Evolutionary conservation across 441 rosid species (phyloP).

Genomic region (Erodium moschatum): DNA sequence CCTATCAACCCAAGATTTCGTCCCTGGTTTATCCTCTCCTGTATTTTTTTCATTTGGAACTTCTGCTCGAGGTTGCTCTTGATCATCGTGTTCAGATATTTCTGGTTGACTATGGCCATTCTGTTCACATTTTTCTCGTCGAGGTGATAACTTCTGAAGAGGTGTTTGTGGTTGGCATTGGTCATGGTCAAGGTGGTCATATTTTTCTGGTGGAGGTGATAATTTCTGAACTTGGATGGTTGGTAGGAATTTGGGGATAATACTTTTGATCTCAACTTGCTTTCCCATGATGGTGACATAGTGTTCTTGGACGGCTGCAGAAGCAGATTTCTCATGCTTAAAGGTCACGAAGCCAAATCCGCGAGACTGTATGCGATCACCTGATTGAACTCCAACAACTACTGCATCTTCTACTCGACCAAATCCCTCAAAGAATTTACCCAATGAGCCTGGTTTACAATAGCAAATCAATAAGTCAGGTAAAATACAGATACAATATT

Average conservation of each 20-base stretch:
- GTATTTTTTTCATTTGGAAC: constrained; percentile 13
- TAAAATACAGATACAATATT: neutral
- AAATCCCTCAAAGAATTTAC: constrained; percentile 33
- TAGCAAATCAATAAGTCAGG: constrained; percentile 7
- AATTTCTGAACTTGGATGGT: constrained; percentile 23
- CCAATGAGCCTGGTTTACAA: constrained; percentile 36
- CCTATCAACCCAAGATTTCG: constrained; percentile 41
- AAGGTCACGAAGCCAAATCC: constrained; percentile 63
- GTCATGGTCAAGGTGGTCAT: constrained; percentile 11
- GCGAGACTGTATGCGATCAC: constrained; percentile 32
- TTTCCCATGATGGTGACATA: constrained; percentile 39
- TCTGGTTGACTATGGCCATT: constrained; percentile 11
- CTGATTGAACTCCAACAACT: constrained; percentile 28
- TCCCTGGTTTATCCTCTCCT: constrained; percentile 28
- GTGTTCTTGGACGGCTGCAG: constrained; percentile 44
- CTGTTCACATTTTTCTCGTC: neutral
- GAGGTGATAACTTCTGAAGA: neutral
- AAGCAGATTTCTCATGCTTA: constrained; percentile 38
- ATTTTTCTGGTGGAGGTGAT: constrained; percentile 20
- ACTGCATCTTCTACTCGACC: constrained; percentile 48
- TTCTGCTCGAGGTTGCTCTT: neutral
- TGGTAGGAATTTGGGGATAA: constrained; percentile 26
- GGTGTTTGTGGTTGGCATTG: neutral
- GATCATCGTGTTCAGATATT: neutral
- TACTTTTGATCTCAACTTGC: constrained; percentile 52